phyloP scores from a whole-genome alignment of 108 stramenopile genomes.

The Mediolabrus comicus region DNA sequence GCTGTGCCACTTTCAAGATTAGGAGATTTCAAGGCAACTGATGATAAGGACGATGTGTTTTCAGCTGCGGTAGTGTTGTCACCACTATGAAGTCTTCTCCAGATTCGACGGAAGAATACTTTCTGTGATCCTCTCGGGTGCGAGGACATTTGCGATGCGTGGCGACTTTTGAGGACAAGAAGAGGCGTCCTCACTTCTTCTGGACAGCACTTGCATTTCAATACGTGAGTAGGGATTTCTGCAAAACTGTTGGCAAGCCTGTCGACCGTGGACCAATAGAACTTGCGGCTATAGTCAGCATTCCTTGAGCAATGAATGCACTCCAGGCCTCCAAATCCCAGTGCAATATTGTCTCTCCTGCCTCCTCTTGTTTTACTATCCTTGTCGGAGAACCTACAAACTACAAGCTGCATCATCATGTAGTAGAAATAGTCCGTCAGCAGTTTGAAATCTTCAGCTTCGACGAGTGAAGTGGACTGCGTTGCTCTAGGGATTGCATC shows the following conservation, averaged over 20 bases:
- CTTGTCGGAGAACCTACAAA: constrained; percentile 75
- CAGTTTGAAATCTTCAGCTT: constrained; percentile 31
- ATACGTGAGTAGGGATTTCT: constrained; percentile 81
- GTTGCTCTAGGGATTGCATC: not conserved
- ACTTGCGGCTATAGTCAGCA: constrained; percentile 68
- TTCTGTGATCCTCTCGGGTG: constrained; percentile 87
- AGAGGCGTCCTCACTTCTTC: constrained; percentile 68
- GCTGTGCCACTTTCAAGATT: not conserved
- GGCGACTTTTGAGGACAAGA: constrained; percentile 62
- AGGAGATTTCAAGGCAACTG: constrained; percentile 7
- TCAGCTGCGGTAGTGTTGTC: constrained; percentile 24
- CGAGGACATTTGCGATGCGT: constrained; percentile 75
- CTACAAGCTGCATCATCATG: constrained; percentile 78
- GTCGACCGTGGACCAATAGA: constrained; percentile 89
- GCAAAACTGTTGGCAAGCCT: constrained; percentile 86
- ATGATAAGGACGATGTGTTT: not conserved
- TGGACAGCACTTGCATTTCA: constrained; percentile 78
- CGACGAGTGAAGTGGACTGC: constrained; percentile 18
- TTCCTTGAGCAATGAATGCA: constrained; percentile 72
- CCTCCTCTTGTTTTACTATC: constrained; percentile 87
- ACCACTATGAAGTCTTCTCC: constrained; percentile 80
- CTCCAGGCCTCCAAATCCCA: constrained; percentile 85
- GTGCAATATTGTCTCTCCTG: constrained; percentile 73
- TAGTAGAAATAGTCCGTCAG: constrained; percentile 85
- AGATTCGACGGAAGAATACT: constrained; percentile 86